Evolutionary conservation across 1,284 basidiomycete genomes (phyloP).

Genomic region (Leucoagaricus sp.): DNA sequence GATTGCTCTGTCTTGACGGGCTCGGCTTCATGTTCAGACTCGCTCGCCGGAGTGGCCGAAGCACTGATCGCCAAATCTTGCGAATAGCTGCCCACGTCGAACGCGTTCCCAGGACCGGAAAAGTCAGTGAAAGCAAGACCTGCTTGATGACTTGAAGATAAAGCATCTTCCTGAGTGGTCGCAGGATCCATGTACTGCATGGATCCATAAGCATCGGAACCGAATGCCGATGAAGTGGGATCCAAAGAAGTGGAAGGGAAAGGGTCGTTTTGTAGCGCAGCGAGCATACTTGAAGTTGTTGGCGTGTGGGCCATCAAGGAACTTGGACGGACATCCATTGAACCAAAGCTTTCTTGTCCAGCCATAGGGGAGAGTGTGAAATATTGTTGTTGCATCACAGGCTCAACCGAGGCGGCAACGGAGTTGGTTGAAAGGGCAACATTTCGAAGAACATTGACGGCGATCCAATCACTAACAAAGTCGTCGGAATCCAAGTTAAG

Average conservation of each 20-base stretch:
- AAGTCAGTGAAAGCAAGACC: slow-evolving; percentile 71
- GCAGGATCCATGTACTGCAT: slow-evolving; percentile 76
- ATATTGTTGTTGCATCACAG: slow-evolving; percentile 85
- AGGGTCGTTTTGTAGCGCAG: slow-evolving; percentile 74
- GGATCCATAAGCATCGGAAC: slow-evolving; percentile 64
- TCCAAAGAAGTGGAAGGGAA: slow-evolving; percentile 67
- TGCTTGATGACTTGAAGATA: slow-evolving; percentile 54
- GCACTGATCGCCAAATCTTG: slow-evolving; percentile 65
- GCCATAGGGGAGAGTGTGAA: slow-evolving; percentile 80
- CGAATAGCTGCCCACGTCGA: slow-evolving; percentile 67
- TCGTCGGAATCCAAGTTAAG: slow-evolving; percentile 25
- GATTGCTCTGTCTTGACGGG: slow-evolving; percentile 45
- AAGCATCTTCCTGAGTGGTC: slow-evolving; percentile 58
- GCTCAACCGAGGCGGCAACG: slow-evolving; percentile 85
- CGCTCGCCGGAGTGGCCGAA: slow-evolving; percentile 53
- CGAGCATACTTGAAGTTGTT: slow-evolving; percentile 85
- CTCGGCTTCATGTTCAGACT: slow-evolving; percentile 52
- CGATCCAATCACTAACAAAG: slow-evolving; percentile 91
- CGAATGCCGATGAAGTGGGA: slow-evolving; percentile 57
- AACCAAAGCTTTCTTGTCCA: slow-evolving; percentile 70
- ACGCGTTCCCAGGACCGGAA: slow-evolving; percentile 53
- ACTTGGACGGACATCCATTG: slow-evolving; percentile 57
- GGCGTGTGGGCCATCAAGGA: slow-evolving; percentile 70
- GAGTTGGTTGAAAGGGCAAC: slow-evolving; percentile 87
- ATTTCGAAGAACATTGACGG: slow-evolving; percentile 80